Evolutionary conservation across 2,329 filamentous ascomycete species (phyloP).

Genomic region (Tolypocladium cylindrosporum): DNA sequence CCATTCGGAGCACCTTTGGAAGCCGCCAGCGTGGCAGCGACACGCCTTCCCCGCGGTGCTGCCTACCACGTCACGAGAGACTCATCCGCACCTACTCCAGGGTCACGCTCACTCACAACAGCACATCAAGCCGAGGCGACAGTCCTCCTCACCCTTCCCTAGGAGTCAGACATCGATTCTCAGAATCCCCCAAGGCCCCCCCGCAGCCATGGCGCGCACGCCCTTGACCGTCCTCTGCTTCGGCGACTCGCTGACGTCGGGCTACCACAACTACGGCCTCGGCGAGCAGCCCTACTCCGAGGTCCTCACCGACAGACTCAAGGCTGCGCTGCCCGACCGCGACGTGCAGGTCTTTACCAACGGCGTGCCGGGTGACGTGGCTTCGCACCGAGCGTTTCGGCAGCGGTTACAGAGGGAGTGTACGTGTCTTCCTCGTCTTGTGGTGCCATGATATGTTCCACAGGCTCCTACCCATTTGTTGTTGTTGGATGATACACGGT

Average conservation of each 20-base stretch:
- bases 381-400: conserved; percentile 20
- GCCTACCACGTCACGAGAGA: not conserved
- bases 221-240: conserved; percentile 50
- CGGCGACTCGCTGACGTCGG: conserved; percentile 54
- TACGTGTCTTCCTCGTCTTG: conserved; percentile 11
- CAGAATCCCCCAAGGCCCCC: not conserved
- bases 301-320: conserved; percentile 35
- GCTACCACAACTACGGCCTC: conserved; percentile 34
- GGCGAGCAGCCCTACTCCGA: conserved; percentile 42
- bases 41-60: not conserved
- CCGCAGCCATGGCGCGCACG: conserved; percentile 14
- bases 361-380: conserved; percentile 42
- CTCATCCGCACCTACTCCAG: not conserved
- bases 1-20: not conserved
- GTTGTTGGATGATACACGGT: not conserved
- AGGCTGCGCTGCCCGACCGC: conserved; percentile 31
- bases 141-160: not conserved
- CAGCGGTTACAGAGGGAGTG: conserved; percentile 23
- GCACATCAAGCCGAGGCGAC: not conserved
- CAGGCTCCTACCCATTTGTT: not conserved
- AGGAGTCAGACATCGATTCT: not conserved
- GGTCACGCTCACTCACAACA: not conserved
- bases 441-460: not conserved
- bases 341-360: conserved; percentile 35
- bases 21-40: no score